These are phyloP conservation scores for Solanum medicagineum DNA, from an alignment of 257 asterid genomes.

Conservation along the genomic window DNA sequence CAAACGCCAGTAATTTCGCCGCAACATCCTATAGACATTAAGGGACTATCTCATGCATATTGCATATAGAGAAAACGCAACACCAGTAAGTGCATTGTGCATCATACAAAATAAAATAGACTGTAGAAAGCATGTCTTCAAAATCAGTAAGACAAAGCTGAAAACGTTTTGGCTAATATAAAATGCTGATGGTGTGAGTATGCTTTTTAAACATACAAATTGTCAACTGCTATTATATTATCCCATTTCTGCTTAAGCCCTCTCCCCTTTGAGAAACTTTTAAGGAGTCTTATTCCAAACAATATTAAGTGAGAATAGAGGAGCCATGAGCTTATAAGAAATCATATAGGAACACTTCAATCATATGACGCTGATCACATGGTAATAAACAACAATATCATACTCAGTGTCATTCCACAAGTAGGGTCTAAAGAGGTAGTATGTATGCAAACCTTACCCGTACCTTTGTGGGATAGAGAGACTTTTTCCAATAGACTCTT, in stretches of 20 bases:
- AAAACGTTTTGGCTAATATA: not conserved
- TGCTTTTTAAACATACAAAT: not conserved
- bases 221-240: not conserved
- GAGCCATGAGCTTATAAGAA: not conserved
- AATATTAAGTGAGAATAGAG: not conserved
- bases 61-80: not conserved
- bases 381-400: not conserved
- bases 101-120: not conserved
- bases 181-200: not conserved
- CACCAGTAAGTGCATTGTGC: not conserved
- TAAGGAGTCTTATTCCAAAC: not conserved
- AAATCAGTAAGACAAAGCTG: not conserved
- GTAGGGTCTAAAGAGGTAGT: not conserved
- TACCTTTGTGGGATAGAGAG: not conserved
- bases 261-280: not conserved
- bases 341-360: not conserved
- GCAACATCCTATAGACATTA: slow-evolving; percentile 64
- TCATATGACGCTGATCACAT: not conserved
- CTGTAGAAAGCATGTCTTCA: not conserved
- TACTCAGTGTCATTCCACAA: not conserved
- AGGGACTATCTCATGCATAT: not conserved
- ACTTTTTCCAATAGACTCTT: not conserved
- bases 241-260: not conserved
- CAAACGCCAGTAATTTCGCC: slow-evolving; percentile 69
- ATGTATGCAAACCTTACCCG: not conserved